Conservation (phyloP, 768 basidiomycete species). For the Phylloporus arenicola region DNA sequence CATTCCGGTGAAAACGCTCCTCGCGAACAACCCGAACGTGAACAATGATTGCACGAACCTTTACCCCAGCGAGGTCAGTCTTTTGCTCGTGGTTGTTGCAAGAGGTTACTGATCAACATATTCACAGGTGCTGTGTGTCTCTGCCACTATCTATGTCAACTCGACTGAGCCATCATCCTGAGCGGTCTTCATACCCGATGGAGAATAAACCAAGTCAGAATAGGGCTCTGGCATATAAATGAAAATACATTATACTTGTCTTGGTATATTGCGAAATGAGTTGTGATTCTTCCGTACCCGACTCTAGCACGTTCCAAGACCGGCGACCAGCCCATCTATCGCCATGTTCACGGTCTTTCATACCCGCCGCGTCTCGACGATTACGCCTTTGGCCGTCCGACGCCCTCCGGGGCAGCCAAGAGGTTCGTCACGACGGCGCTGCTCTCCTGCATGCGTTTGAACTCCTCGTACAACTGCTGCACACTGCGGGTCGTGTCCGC, state of each 20-base stretch:
- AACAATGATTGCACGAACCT: constrained; percentile 48
- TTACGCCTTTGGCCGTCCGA: constrained; percentile 12
- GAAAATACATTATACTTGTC: neutral
- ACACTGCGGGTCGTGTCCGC: constrained; percentile 38
- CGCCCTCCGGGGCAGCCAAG: constrained; percentile 28
- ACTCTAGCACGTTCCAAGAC: neutral
- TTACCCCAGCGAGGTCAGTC: constrained; percentile 51
- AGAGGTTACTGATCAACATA: neutral
- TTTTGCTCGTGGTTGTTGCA: neutral
- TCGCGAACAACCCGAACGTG: constrained; percentile 63
- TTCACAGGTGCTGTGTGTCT: constrained; percentile 25
- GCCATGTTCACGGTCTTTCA: neutral
- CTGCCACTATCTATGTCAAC: constrained; percentile 22
- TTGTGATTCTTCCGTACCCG: neutral
- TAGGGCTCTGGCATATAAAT: no score
- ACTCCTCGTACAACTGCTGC: constrained; percentile 44
- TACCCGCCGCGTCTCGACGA: neutral
- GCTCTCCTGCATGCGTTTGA: constrained; percentile 52
- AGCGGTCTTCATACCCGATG: neutral
- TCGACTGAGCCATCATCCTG: constrained; percentile 4
- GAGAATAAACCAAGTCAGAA: no score
- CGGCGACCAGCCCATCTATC: neutral
- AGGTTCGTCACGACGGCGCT: constrained; percentile 48
- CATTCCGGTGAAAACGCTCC: constrained; percentile 43
- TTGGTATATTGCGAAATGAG: neutral